These are phyloP conservation scores for Hsuehochloa calcarea DNA, from an alignment of 176 grass and related monocot genomes.

Conservation along the genomic window DNA sequence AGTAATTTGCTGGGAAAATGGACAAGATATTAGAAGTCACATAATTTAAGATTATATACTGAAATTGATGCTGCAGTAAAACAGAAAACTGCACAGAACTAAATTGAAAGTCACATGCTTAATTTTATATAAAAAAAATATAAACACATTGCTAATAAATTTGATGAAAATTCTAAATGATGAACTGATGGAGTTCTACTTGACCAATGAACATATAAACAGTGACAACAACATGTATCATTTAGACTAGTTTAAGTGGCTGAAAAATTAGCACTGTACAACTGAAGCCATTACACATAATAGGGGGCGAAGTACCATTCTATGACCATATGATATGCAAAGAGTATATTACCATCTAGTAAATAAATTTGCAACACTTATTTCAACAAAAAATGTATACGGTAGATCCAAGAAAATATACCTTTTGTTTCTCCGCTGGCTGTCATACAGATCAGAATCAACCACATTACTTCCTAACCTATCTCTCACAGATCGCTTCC, in stretches of 20 bases:
- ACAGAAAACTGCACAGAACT: not conserved
- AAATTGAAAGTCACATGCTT: not conserved
- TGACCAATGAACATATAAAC: constrained; percentile 9
- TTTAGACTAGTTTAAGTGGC: not conserved
- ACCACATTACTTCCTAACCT: constrained; percentile 50
- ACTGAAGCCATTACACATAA: not conserved
- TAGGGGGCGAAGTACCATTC: not conserved
- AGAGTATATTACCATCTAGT: not conserved
- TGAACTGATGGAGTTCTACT: not conserved
- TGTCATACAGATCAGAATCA: constrained; percentile 42
- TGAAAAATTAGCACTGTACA: not conserved
- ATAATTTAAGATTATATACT: not conserved
- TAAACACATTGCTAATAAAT: not conserved
- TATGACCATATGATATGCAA: not conserved
- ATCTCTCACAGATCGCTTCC: constrained; percentile 49
- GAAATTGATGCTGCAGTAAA: not conserved
- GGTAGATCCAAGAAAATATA: constrained; percentile 25
- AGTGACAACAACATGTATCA: not conserved
- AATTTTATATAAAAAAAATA: not conserved
- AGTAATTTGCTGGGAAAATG: not conserved
- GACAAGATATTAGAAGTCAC: not conserved
- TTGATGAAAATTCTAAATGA: not conserved
- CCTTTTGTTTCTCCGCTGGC: constrained; percentile 56
- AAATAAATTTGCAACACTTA: not conserved
- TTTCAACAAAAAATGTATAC: not conserved